phyloP scores from a whole-genome alignment of 2,329 filamentous ascomycete genomes.

The Pyricularia grisea region DNA sequence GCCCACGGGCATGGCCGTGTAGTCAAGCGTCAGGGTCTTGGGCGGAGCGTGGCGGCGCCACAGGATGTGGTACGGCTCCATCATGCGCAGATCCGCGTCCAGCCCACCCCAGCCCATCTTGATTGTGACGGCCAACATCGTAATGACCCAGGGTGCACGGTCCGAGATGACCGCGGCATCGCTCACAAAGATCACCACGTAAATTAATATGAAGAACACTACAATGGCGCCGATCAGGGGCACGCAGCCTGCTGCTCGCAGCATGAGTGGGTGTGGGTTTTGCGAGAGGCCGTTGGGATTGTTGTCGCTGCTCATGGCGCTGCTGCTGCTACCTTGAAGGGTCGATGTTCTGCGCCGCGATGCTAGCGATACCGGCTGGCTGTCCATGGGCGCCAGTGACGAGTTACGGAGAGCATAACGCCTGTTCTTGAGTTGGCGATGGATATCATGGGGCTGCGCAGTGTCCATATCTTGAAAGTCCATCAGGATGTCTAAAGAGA shows the following conservation, averaged over 20 bases:
- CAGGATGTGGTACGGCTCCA: slow-evolving; percentile 66
- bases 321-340: slow-evolving; percentile 38
- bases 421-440: slow-evolving; percentile 54
- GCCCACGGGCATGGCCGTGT: slow-evolving; percentile 61
- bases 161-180: slow-evolving; percentile 42
- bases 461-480: slow-evolving; percentile 67
- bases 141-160: slow-evolving; percentile 56
- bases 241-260: slow-evolving; percentile 49
- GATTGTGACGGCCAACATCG: slow-evolving; percentile 53
- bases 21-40: slow-evolving; percentile 60
- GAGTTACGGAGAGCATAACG: slow-evolving; percentile 64
- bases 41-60: slow-evolving; percentile 56
- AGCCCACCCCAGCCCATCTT: slow-evolving; percentile 61
- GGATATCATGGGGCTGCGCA: slow-evolving; percentile 56
- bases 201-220: slow-evolving; percentile 47
- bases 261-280: slow-evolving; percentile 61
- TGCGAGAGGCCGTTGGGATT: slow-evolving; percentile 35
- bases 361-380: neutral
- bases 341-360: neutral
- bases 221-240: slow-evolving; percentile 51
- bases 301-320: slow-evolving; percentile 30
- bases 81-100: slow-evolving; percentile 61
- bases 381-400: slow-evolving; percentile 46
- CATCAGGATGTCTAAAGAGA: slow-evolving; percentile 46
- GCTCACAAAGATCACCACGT: slow-evolving; percentile 49